These are phyloP conservation scores for Boletus tylopilopsis DNA, from an alignment of 768 basidiomycete species.

Conservation along the genomic window DNA sequence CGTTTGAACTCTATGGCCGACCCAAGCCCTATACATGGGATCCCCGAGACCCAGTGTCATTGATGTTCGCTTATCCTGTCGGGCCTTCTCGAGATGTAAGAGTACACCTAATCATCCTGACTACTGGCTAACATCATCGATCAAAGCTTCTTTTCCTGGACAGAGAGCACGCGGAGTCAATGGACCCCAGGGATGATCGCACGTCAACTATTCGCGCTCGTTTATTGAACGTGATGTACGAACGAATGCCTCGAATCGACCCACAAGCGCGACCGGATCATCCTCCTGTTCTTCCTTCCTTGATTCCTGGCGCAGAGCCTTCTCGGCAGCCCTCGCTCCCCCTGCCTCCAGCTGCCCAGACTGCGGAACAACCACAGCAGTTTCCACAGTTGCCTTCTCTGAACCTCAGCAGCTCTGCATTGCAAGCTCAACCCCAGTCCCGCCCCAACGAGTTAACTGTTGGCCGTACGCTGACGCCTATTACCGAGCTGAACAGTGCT, in stretches of 20 bases:
- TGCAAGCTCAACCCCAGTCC: slow-evolving; percentile 8
- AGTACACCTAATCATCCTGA: slow-evolving; percentile 9
- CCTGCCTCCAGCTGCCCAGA: slow-evolving; percentile 16
- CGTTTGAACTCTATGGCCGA: slow-evolving; percentile 86
- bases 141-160: slow-evolving; percentile 81
- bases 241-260: slow-evolving; percentile 52
- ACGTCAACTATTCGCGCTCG: slow-evolving; percentile 65
- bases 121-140: slow-evolving; percentile 13
- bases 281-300: slow-evolving; percentile 19
- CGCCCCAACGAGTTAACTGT: slow-evolving; percentile 20
- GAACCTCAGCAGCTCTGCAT: slow-evolving; percentile 37
- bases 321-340: slow-evolving; percentile 27
- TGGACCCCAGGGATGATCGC: slow-evolving; percentile 75
- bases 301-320: slow-evolving; percentile 11
- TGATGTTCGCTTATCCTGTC: slow-evolving; percentile 95
- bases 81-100: slow-evolving; percentile 80
- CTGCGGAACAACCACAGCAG: slow-evolving; percentile 6
- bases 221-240: slow-evolving; percentile 57
- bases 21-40: slow-evolving; percentile 88
- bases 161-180: slow-evolving; percentile 71
- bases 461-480: slow-evolving; percentile 53
- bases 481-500: slow-evolving; percentile 50
- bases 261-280: slow-evolving; percentile 7
- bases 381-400: slow-evolving; percentile 60
- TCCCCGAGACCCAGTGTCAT: slow-evolving; percentile 69